Evolutionary conservation across 148 eudicot species (phyloP), one percentile per base, ranked within the genome.

Genomic region (Cornus florida): DNA sequence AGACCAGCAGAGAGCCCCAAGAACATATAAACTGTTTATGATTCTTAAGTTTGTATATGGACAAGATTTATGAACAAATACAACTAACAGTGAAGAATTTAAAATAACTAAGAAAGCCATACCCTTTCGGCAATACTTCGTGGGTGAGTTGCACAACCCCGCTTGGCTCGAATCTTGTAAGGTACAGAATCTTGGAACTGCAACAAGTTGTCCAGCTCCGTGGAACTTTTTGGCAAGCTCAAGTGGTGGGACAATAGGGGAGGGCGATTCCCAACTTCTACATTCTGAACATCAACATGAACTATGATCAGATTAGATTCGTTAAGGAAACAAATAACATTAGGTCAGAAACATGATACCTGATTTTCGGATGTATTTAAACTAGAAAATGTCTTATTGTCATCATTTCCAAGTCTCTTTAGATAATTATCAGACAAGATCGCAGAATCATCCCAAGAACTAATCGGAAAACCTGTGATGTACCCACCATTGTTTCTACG

Each of bases 101-200:
- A 8, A 16, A 72, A 43, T 9, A 24, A 60, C 35, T 32, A 60
- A 78, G 62, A 64, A 43, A 71, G 41, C 50, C 72, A 60, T 88
- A 92, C 97, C 91, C 95, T 90, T 75, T 95, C 98, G 16, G 98
- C 98, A 48, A 95, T 93, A 87, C 99, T 95, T 39, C 99, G 86
- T n/a, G 99, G 99, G 79, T 95, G 99, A 75, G 99, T 95, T 72
- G 98, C 99, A 82, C 81, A 93, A 28, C 99, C 99, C 74, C 99
- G 84, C 85, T 91, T 94, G 24, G 98, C 98, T 79, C 98, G 82
- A 35, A 86, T 75, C 78, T 90, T 92, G 64, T 90, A 88, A 60
- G 94, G 97, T 41, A 91, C 92, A 12, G 92, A 71, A 77, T 94
- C 97, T 84, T 86, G 88, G 50, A 84, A 88, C 39, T 89, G 83